Base-by-base conservation (phyloP, 805 yeast species). In the Ogataea angusta region DNA sequence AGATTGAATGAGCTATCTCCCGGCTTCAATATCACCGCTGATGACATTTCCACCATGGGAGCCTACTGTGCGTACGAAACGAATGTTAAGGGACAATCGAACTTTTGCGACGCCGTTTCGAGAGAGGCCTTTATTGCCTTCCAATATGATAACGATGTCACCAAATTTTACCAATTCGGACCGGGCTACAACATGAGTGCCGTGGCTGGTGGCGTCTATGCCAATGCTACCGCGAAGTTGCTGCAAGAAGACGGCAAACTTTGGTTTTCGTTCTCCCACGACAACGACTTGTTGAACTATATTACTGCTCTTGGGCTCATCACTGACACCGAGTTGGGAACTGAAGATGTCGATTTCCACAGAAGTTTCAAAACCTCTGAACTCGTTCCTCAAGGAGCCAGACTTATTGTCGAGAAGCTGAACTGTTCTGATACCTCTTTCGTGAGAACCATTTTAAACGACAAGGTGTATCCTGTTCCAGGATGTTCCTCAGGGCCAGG, bases 221-320 rank as follows among this genome's bases (percentile, higher is more conserved):
- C 73, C 4, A 79, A 75, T 48, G 54, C 63, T 12, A 68, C 72
- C 5, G 49, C 75, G 5, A 18, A 26, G 16, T 18, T 40, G 15
- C 36, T 40, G 12, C 36, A 40, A 26, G 40, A 32, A 12, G 30
- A 40, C 13, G 33, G 30, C 18, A 29, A 24, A 14, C 16, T 82
- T 38, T 80, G 82, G 66, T 66, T 82, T 45, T 80, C 81, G 45
- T 82, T 84, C 66, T 70, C 85, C 16, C 91, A 84, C 55, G 91
- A 85, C 56, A 71, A 80, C 36, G 80, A 80, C 47, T 63, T 84
- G 26, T 66, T 76, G 46, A 63, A 78, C 18, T 75, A 72, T 49
- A 63, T 79, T 46, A 62, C 85, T 16, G 83, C 88, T 3, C 61
- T 82, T 35, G 87, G 85, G n/a, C 56, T 84, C 50, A 60, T 63